These are phyloP conservation scores for Corinectria fuckeliana DNA, from an alignment of 2,329 filamentous ascomycete species.

Conservation along the genomic window DNA sequence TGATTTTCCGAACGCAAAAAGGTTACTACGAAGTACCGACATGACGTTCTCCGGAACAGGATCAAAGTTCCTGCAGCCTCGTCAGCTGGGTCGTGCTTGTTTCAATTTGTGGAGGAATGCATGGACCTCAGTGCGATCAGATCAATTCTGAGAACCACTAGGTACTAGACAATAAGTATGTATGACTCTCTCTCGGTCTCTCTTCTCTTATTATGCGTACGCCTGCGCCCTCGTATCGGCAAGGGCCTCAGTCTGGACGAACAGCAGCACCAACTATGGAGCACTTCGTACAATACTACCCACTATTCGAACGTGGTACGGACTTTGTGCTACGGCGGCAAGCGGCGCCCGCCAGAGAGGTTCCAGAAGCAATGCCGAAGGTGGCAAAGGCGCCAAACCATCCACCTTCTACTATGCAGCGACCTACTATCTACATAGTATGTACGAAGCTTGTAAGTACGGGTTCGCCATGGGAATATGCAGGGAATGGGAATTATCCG, in stretches of 20 bases:
- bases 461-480: conserved; percentile 5
- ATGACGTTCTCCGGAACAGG: conserved; percentile 13
- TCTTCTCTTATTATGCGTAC: too few relatives aligned
- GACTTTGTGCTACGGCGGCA: background rate
- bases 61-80: conserved; percentile 1
- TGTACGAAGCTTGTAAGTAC: too few relatives aligned
- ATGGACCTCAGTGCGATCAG: too few relatives aligned
- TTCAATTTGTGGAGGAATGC: background rate
- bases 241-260: background rate
- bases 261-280: background rate
- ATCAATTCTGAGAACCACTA: background rate
- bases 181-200: too few relatives aligned
- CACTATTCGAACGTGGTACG: too few relatives aligned
- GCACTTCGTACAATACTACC: background rate
- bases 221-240: background rate
- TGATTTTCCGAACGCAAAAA: conserved; percentile 2
- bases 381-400: conserved; percentile 14
- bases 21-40: background rate
- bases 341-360: conserved; percentile 1
- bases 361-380: conserved; percentile 28
- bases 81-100: too few relatives aligned
- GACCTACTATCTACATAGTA: too few relatives aligned
- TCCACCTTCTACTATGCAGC: too few relatives aligned
- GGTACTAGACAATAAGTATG: background rate
- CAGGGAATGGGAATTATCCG: conserved; percentile 5